Percentiles rank a stretch among this genome's conserved stretches.
phyloP scores from a whole-genome alignment of 441 rosid genomes.

The Flueggea neowawraea region DNA sequence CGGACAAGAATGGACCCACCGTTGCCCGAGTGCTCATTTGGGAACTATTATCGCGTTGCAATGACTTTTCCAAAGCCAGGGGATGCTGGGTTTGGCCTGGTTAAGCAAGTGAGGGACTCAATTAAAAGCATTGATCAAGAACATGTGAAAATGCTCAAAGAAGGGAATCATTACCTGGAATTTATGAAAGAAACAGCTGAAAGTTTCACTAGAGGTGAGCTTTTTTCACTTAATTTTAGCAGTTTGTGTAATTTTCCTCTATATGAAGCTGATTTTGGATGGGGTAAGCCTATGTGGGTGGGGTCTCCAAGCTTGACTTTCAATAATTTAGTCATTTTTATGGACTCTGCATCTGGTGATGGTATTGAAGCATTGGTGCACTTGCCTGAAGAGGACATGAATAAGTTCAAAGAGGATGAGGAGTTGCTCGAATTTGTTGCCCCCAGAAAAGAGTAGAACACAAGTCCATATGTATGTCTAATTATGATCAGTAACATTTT shows the following conservation, averaged over 20 bases:
- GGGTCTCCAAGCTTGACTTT: constrained; percentile 15
- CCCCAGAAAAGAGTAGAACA: background rate
- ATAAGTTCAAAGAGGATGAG: constrained; percentile 11
- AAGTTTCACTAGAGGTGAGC: constrained; percentile 12
- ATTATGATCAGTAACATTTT: background rate
- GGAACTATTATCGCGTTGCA: constrained; percentile 14
- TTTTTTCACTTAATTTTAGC: constrained; percentile 9
- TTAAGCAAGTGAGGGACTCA: constrained; percentile 8
- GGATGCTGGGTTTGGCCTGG: background rate
- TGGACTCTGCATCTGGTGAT: constrained; percentile 22
- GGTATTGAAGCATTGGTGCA: constrained; percentile 33
- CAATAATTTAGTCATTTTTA: constrained; percentile 14
- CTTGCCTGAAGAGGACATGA: constrained; percentile 21
- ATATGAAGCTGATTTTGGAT: constrained; percentile 23
- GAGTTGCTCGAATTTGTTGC: constrained; percentile 8
- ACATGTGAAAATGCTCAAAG: constrained; percentile 11
- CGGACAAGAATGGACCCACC: constrained; percentile 19
- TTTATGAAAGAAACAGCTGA: constrained; percentile 10
- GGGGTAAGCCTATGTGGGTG: constrained; percentile 15
- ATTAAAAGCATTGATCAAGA: constrained; percentile 11
- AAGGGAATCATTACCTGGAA: constrained; percentile 4
- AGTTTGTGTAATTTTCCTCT: constrained; percentile 20
- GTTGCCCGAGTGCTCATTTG: constrained; percentile 17
- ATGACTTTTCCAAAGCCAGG: constrained; percentile 4
- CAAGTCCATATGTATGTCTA: no score